Base-by-base conservation (phyloP, 768 basidiomycete species). In the Serendipita sp. region DNA sequence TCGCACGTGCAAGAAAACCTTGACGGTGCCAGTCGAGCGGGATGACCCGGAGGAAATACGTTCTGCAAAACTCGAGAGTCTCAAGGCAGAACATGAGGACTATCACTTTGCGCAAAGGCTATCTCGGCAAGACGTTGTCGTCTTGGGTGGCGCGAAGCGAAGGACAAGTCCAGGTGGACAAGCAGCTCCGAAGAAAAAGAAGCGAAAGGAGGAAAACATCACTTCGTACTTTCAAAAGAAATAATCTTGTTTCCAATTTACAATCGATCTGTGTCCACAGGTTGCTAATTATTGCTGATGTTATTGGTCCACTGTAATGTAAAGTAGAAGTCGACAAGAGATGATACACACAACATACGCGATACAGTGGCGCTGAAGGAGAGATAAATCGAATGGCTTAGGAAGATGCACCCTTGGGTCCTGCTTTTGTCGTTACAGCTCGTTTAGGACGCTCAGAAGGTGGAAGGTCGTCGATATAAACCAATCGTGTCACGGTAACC, bases 81-180 rank as follows among this genome's bases (percentile, higher is more conserved):
- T 72, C n/a, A 71, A 71, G 64, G 71, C 68, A 44, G 94, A 96
- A 71, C 94, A 97, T 69, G 80, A 83, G 41, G 94, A 96, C 74
- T 96, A 83, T 73, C 94, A 97, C 73, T 84, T 91, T 69, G 93
- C 94, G 1, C 79, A 85, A 69, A 86, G 90, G 64, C 71, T 97
- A 62, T 80, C 85, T 23, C 79, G 79, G 30, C 76, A 78, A 63
- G 65, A 74, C 62, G 72, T 71, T 54, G 70, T 68, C 38, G 67
- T 65, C 44, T 56, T 48, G 67, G 65, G 2, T 47, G 67, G 65
- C 32, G 32, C 46, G 51, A 63, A 52, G 32, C 34, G 64, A 44
- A 48, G 32, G 65, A 68, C 45, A 63, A 65, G 38, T 64, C 70
- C 51, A 63, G 41, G 46, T n/a, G 5, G 54, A 7, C 5, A 64